Percentiles rank a stretch among this genome's conserved stretches.
These are phyloP conservation scores for Neophaeococcomyces aloes DNA, from an alignment of 2,329 filamentous ascomycete genomes.

Conservation along the genomic window DNA sequence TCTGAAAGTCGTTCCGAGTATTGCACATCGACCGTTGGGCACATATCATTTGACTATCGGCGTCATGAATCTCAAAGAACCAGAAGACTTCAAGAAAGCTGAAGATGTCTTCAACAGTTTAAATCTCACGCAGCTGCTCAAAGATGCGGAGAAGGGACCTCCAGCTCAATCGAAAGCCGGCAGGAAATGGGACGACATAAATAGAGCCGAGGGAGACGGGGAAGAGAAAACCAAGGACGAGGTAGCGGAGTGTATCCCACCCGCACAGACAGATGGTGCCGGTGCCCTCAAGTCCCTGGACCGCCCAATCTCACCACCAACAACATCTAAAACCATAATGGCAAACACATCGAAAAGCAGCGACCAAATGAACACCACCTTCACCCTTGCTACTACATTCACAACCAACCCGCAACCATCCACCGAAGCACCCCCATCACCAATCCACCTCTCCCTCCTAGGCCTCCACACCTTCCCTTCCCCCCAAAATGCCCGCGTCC, in stretches of 20 bases:
- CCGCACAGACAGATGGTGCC: background rate
- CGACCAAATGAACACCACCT: too few relatives aligned
- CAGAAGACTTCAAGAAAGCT: slow-evolving; percentile 40
- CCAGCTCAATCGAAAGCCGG: slow-evolving; percentile 1
- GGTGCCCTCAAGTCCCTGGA: slow-evolving; percentile 6
- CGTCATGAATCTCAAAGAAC: slow-evolving; percentile 61
- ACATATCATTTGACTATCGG: slow-evolving; percentile 80
- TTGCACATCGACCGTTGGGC: slow-evolving; percentile 63
- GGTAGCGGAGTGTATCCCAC: background rate
- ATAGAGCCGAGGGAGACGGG: background rate
- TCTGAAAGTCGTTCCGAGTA: slow-evolving; percentile 43
- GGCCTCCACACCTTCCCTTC: slow-evolving; percentile 17
- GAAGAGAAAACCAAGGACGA: background rate
- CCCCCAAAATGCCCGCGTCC: slow-evolving; percentile 22
- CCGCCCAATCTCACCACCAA: slow-evolving; percentile 9
- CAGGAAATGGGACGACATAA: background rate
- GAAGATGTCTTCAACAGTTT: slow-evolving; percentile 35
- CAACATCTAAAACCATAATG: too few relatives aligned
- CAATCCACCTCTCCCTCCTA: slow-evolving; percentile 15
- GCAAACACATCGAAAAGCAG: too few relatives aligned
- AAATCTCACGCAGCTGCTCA: slow-evolving; percentile 33
- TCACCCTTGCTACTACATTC: too few relatives aligned
- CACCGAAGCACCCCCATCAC: background rate
- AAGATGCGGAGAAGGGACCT: slow-evolving; percentile 22
- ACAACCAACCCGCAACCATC: background rate